These are phyloP conservation scores for Fusarium miscanthi DNA, from an alignment of 2,329 filamentous ascomycete genomes.

Conservation along the genomic window DNA sequence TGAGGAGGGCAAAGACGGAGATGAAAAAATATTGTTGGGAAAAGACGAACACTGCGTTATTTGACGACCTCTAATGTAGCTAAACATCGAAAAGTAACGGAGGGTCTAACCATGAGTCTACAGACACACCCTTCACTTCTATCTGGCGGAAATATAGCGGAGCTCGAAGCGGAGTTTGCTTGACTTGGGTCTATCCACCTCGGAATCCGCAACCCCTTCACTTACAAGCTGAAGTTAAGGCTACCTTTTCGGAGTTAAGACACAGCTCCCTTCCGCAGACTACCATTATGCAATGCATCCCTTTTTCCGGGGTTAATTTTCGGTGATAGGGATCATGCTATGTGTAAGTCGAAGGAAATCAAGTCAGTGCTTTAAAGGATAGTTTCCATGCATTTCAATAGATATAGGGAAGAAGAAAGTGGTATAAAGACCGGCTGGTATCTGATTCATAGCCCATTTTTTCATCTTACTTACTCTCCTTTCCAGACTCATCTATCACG, in stretches of 20 bases:
- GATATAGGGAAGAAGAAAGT: neutral
- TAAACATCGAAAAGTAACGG: no score
- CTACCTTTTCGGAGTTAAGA: neutral
- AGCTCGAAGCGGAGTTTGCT: neutral
- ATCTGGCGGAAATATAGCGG: neutral
- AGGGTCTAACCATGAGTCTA: no score
- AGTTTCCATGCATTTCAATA: neutral
- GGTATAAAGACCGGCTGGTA: neutral
- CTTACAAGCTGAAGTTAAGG: neutral
- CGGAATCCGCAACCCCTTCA: rapidly evolving
- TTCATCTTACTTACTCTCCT: rapidly evolving
- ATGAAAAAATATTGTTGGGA: no score
- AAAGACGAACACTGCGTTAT: no score
- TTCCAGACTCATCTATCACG: rapidly evolving
- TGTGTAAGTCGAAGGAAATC: neutral
- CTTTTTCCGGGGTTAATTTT: neutral
- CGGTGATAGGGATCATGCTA: neutral
- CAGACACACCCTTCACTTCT: neutral
- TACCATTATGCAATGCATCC: rapidly evolving
- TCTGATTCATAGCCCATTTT: rapidly evolving
- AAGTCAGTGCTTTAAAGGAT: rapidly evolving
- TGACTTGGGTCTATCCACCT: no score
- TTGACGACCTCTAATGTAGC: no score
- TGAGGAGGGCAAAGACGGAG: no score
- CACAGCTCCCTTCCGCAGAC: no score